Base-by-base conservation (phyloP, 352 stramenopile species). In the Phytophthora sp. region DNA sequence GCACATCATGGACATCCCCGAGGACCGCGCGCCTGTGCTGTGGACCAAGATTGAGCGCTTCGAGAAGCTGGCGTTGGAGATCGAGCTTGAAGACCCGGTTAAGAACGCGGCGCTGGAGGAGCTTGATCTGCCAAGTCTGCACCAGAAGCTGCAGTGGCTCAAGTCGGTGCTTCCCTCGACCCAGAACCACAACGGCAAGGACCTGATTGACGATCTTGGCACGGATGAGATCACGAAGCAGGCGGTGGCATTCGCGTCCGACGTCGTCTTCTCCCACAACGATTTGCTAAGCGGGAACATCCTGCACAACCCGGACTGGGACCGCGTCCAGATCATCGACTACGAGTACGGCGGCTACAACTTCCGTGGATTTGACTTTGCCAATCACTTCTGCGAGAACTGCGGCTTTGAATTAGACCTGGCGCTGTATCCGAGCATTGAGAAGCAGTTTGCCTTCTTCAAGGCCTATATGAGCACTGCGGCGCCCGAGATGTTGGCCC, bases 291-390 rank as follows among this genome's bases (percentile, higher is more conserved):
- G 86, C 51, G 85, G 88, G 66, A 95, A 94, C 73, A 91, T 94
- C 47, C 59, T 96, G 45, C 78, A 92, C 72, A 90, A 85, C 64
- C 77, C 86, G 29, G 62, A 68, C 35, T 93, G 88, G 80, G 74
- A 88, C 61, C 87, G 88, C 33, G 87, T 98, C 45, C 90, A 95
- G 76, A 91, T 98, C 67, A 98, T 98, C 64, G 94, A 98, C 79
- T 98, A 97, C 75, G 94, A 98, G 77, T 98, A 98, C 70, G 92
- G 89, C 42, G 90, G 86, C 39, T 97, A 93, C 80, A 98, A 98
- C 76, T 97, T 87, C 65, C 91, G 92, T 12, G 94, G 73, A 16
- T 98, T 97, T 63, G 94, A 98, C 79, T 94, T 98, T 69, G 94
- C 89, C 51, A 98, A 98, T 73, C 93, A 98, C 63, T 98, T 98